Conservation (phyloP, 2,329 filamentous ascomycete species). For the Cladosporium sphaerospermum region DNA sequence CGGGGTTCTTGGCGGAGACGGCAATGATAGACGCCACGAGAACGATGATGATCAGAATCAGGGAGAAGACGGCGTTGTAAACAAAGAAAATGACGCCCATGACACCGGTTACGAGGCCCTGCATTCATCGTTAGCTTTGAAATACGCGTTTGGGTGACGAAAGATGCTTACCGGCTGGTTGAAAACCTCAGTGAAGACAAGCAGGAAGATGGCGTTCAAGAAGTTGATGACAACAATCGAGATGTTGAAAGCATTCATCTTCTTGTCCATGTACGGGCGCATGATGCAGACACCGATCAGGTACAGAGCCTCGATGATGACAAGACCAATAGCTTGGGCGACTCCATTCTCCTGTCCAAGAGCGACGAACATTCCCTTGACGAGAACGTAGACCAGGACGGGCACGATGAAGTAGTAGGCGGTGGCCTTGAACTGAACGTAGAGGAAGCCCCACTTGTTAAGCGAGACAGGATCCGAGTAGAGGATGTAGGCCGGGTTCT, state of each 20-base stretch:
- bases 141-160: neutral
- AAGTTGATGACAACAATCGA: constrained; percentile 86
- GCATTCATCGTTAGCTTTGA: constrained; percentile 10
- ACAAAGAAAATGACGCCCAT: constrained; percentile 88
- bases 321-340: constrained; percentile 72
- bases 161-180: constrained; percentile 59
- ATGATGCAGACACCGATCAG: constrained; percentile 73
- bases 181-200: constrained; percentile 85
- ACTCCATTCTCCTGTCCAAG: constrained; percentile 65
- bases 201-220: constrained; percentile 78
- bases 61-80: constrained; percentile 74
- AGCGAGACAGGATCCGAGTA: constrained; percentile 91
- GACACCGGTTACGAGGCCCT: constrained; percentile 74
- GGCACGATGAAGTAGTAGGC: constrained; percentile 94
- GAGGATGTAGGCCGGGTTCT: constrained; percentile 93
- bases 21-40: constrained; percentile 71
- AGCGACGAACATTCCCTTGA: constrained; percentile 86
- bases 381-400: constrained; percentile 66
- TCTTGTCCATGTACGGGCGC: constrained; percentile 98
- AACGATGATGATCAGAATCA: constrained; percentile 77
- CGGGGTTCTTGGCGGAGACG: constrained; percentile 86
- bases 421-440: constrained; percentile 91
- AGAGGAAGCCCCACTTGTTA: constrained; percentile 98
- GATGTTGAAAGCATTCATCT: constrained; percentile 95
- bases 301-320: constrained; percentile 74